Evolutionary conservation across 2,329 filamentous ascomycete species (phyloP).

Genomic region (Colletotrichum costaricense): DNA sequence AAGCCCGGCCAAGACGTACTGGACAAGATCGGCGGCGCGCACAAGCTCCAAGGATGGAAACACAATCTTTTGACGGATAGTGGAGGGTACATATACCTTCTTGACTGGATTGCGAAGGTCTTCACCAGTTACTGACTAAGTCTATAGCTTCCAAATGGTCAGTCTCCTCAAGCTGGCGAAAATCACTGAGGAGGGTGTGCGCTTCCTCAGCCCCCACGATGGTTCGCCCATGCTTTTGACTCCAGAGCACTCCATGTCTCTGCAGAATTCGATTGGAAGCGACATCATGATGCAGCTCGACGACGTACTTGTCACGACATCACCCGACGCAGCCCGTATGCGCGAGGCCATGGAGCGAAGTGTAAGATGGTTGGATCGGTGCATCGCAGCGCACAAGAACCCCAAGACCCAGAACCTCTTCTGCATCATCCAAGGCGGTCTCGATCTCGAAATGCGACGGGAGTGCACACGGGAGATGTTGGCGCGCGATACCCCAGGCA

Average conservation of each 20-base stretch:
- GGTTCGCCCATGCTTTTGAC: slow-evolving; percentile 96
- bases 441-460: slow-evolving; percentile 86
- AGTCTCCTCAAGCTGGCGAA: slow-evolving; percentile 92
- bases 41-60: slow-evolving; percentile 94
- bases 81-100: slow-evolving; percentile 65
- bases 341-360: slow-evolving; percentile 94
- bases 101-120: background rate
- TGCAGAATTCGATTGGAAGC: slow-evolving; percentile 97
- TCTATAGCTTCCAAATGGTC: slow-evolving; percentile 95
- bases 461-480: slow-evolving; percentile 92
- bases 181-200: slow-evolving; percentile 94
- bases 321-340: slow-evolving; percentile 88
- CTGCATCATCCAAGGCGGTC: slow-evolving; percentile 96
- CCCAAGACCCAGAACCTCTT: slow-evolving; percentile 91
- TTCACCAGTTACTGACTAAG: slow-evolving; percentile 19
- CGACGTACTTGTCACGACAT: slow-evolving; percentile 96
- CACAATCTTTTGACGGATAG: slow-evolving; percentile 92
- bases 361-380: slow-evolving; percentile 95
- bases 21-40: slow-evolving; percentile 89
- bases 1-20: slow-evolving; percentile 94
- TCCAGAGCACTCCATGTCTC: slow-evolving; percentile 93
- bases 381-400: slow-evolving; percentile 88
- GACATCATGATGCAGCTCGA: slow-evolving; percentile 99
- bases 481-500: slow-evolving; percentile 89
- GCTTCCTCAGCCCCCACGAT: slow-evolving; percentile 96